These are phyloP conservation scores for Yamadazyma triangularis DNA, from an alignment of 1,139 yeast species.

Conservation along the genomic window DNA sequence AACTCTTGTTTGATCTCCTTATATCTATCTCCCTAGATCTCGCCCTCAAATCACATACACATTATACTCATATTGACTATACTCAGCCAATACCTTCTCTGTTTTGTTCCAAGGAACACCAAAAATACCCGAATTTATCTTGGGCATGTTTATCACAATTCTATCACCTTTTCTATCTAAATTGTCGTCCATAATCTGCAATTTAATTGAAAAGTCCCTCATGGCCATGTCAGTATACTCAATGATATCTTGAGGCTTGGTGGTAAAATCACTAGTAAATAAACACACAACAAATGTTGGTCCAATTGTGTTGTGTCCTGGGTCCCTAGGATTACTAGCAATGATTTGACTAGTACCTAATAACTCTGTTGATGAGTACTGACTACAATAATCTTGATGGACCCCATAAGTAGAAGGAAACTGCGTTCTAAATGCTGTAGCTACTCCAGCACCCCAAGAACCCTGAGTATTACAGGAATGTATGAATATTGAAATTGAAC, in stretches of 20 bases:
- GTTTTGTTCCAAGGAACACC: constrained; percentile 76
- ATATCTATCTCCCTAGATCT: too few relatives aligned
- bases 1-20: too few relatives aligned
- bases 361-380: constrained; percentile 24
- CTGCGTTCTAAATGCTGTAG: constrained; percentile 42
- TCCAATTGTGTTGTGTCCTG: constrained; percentile 22
- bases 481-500: constrained; percentile 41
- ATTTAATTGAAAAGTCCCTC: constrained; percentile 38
- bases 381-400: constrained; percentile 47
- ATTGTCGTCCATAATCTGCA: constrained; percentile 15
- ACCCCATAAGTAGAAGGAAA: constrained; percentile 49
- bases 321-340: constrained; percentile 24
- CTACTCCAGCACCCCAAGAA: constrained; percentile 84
- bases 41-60: not conserved
- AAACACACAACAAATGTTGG: constrained; percentile 52
- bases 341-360: constrained; percentile 55
- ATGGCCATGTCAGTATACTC: constrained; percentile 46
- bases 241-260: constrained; percentile 36
- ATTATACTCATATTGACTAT: not conserved
- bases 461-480: constrained; percentile 84
- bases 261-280: constrained; percentile 57
- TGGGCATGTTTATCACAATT: constrained; percentile 52
- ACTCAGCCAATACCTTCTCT: constrained; percentile 37
- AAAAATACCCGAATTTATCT: constrained; percentile 76
- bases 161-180: constrained; percentile 11